Percentiles rank a stretch among this genome's conserved stretches.
Conservation (phyloP, 1,139 yeast genomes). For the Pichia terricola region DNA sequence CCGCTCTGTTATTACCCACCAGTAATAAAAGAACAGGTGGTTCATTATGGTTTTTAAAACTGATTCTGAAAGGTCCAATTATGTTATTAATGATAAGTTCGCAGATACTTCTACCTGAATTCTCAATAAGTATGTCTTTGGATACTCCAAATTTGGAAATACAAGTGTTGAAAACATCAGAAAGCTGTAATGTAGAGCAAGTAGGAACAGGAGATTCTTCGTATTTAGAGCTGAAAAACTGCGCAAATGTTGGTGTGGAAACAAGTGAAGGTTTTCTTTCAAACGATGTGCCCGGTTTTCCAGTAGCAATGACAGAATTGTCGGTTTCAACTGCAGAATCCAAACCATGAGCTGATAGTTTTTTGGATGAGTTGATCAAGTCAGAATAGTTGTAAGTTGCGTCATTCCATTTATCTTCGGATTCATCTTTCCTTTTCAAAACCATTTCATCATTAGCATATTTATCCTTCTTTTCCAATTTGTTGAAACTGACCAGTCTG, state of each 20-base stretch:
- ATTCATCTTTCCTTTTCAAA: conserved; percentile 27
- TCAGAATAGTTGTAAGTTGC: background rate
- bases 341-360: too few relatives aligned
- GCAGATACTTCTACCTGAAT: conserved; percentile 61
- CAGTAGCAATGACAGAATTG: background rate
- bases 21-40: conserved; percentile 70
- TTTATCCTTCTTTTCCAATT: conserved; percentile 31
- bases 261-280: conserved; percentile 6
- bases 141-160: conserved; percentile 44
- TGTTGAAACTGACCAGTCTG: conserved; percentile 72
- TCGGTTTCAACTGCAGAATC: background rate
- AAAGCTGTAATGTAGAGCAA: conserved; percentile 71
- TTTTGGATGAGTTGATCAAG: background rate
- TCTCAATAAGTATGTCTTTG: conserved; percentile 48
- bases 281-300: too few relatives aligned
- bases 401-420: conserved; percentile 11
- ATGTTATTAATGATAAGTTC: conserved; percentile 49
- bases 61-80: conserved; percentile 43
- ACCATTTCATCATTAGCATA: conserved; percentile 73
- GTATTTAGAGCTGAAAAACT: conserved; percentile 2
- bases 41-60: conserved; percentile 54
- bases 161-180: conserved; percentile 65
- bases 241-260: conserved; percentile 7
- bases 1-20: conserved; percentile 67
- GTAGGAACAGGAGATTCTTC: conserved; percentile 35